Evolutionary conservation across 306 rosid genomes (phyloP), one percentile per base, ranked within the genome.

Genomic region (Ormosia semicastrata): DNA sequence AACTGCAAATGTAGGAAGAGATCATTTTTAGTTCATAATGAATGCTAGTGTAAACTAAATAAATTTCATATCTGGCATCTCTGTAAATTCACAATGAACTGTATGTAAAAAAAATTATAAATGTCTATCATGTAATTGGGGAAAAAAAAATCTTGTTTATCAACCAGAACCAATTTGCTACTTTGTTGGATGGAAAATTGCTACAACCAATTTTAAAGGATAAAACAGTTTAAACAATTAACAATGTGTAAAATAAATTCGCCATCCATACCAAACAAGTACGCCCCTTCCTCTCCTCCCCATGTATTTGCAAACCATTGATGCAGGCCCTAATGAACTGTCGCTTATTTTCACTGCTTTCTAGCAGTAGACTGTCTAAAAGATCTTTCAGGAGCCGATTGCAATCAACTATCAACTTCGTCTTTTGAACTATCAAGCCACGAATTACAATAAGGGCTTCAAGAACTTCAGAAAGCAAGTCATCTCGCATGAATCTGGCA

Each of bases 371-470:
- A 79, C 98, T 86, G 53, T 95, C 99, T 75, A 95, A 85, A 67
- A 92, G 98, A 83, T 93, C 99, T 85, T 95, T 95, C 50, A 95
- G 88, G 40, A 95, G 99, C 81, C 85, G 90, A 87, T 95, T 95
- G 95, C 99, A 93, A 83, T 95, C 99, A 85, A 95, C 87, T 47
- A 95, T 95, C 89, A 95, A 84, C 89, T 95, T 95, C 46, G 99
- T 95, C 91, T 95, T 95, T 85, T 95, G 99, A 56, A 95, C 99
- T 82, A 95, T 86, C 90, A 95, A 87, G 58, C 99, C 97, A 7
- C 96, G 97, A 74, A 95, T 93, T 57, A 95, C 96, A 71, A 95
- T 93, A 86, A 93, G 98, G 36, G 99, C 99, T 86, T 95, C 99
- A 87, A 95, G 99, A 76, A 92, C 79, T 81, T 91, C 97, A 4